Evolutionary conservation across 2,329 filamentous ascomycete genomes (phyloP).

Genomic region (Epichloe sp.): DNA sequence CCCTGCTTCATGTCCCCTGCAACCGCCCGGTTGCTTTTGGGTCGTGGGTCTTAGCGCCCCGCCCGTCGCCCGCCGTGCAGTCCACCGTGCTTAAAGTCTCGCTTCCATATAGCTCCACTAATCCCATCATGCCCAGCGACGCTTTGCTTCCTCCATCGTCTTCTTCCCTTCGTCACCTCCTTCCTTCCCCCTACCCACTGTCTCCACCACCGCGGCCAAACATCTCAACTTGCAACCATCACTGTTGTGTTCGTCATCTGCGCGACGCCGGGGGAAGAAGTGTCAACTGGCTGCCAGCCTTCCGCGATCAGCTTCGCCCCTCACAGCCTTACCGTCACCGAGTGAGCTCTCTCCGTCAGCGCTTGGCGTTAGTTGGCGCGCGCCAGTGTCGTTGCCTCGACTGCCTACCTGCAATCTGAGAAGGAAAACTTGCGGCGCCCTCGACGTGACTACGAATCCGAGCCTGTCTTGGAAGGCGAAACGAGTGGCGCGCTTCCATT

Average conservation of each 20-base stretch:
- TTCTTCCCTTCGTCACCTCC: conserved; percentile 13
- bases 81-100: conserved; percentile 5
- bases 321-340: background rate
- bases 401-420: background rate
- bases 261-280: background rate
- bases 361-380: background rate
- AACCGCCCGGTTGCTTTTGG: conserved; percentile 6
- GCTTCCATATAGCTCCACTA: conserved; percentile 11
- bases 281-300: background rate
- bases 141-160: conserved; percentile 13
- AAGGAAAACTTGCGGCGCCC: background rate
- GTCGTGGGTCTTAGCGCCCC: conserved; percentile 6
- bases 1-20: conserved; percentile 5
- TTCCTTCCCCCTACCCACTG: conserved; percentile 12
- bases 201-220: conserved; percentile 15
- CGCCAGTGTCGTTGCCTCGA: background rate
- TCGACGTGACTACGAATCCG: background rate
- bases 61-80: conserved; percentile 1
- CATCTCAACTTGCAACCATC: conserved; percentile 7
- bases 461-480: background rate
- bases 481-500: background rate
- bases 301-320: background rate
- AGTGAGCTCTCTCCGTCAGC: background rate
- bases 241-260: conserved; percentile 6
- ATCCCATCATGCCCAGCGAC: conserved; percentile 13